phyloP scores from a whole-genome alignment of 2,329 filamentous ascomycete genomes.

The Mycosphaerella sp. region DNA sequence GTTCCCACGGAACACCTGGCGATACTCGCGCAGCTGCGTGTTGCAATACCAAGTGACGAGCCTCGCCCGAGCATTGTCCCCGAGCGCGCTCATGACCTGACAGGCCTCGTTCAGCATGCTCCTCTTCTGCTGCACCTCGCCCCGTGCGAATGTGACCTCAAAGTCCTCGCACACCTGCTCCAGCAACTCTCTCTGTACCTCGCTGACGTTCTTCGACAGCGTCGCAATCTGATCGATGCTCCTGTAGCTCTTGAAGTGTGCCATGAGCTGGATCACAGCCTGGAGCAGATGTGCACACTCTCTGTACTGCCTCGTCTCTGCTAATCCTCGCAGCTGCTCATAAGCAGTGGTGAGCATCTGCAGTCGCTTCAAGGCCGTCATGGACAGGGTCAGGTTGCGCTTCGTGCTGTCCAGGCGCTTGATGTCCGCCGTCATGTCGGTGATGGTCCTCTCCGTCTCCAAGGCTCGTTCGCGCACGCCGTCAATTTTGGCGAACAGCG shows the following conservation, averaged over 20 bases:
- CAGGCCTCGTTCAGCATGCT: conserved; percentile 78
- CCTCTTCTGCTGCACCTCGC: conserved; percentile 65
- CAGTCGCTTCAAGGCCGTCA: conserved; percentile 93
- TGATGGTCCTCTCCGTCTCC: conserved; percentile 91
- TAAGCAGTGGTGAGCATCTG: conserved; percentile 99
- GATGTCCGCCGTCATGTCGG: conserved; percentile 98
- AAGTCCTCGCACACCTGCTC: conserved; percentile 99
- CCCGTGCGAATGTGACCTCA: conserved; percentile 87
- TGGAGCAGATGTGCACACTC: conserved; percentile 92
- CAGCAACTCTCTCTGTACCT: conserved; percentile 82
- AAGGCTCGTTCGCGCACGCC: conserved; percentile 81
- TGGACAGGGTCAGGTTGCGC: conserved; percentile 89
- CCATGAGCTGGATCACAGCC: conserved; percentile 95
- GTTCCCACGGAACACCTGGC: conserved; percentile 90
- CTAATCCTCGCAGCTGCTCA: conserved; percentile 80
- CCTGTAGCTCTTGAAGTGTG: conserved; percentile 95
- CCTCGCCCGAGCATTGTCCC: conserved; percentile 73
- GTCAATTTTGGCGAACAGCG: conserved; percentile 91
- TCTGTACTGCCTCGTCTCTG: conserved; percentile 80
- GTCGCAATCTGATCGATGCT: conserved; percentile 97
- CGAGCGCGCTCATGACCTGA: conserved; percentile 87
- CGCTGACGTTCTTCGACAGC: conserved; percentile 83
- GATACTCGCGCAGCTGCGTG: conserved; percentile 89
- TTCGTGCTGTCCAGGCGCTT: conserved; percentile 96
- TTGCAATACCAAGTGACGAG: conserved; percentile 97